phyloP scores from a whole-genome alignment of 768 basidiomycete species.

The Tylopilus cervinicoccineus region DNA sequence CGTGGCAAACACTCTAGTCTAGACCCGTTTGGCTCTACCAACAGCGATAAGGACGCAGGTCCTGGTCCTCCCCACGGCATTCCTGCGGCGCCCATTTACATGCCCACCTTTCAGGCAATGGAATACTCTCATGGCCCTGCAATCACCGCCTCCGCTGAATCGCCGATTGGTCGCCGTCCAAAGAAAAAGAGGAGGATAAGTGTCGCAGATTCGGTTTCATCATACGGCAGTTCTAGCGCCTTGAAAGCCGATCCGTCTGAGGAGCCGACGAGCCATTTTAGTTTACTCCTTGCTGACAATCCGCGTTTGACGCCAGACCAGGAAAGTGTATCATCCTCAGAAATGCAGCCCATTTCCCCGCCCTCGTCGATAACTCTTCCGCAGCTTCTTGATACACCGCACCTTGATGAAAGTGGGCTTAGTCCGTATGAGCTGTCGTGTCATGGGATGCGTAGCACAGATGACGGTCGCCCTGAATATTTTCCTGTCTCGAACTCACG shows the following conservation, averaged over 20 bases:
- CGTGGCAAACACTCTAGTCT: conserved; percentile 49
- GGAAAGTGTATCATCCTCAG: conserved; percentile 31
- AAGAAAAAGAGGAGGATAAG: conserved; percentile 36
- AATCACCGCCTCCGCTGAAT: conserved; percentile 29
- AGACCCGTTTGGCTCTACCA: conserved; percentile 44
- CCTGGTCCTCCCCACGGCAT: conserved; percentile 24
- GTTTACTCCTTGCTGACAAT: conserved; percentile 25
- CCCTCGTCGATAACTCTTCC: conserved; percentile 27
- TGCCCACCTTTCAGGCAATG: conserved; percentile 40
- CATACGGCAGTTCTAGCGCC: conserved; percentile 28
- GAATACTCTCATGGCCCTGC: conserved; percentile 34
- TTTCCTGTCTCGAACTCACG: conserved; percentile 34
- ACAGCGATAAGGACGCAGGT: conserved; percentile 32
- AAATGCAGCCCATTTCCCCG: conserved; percentile 32
- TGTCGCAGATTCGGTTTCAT: conserved; percentile 33
- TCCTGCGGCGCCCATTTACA: conserved; percentile 32
- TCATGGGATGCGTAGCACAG: conserved; percentile 14
- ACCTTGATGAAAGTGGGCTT: conserved; percentile 21
- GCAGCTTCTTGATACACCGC: conserved; percentile 25
- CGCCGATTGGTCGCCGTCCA: conserved; percentile 25
- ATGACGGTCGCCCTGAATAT: conserved; percentile 30
- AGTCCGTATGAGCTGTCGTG: conserved; percentile 26
- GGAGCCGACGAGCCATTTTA: conserved; percentile 14
- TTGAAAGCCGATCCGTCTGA: conserved; percentile 25
- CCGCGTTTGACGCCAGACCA: conserved; percentile 31